Evolutionary conservation across 2,329 filamentous ascomycete species (phyloP), one percentile per base, ranked within the genome.

Genomic region (Diaporthe aspalathi): DNA sequence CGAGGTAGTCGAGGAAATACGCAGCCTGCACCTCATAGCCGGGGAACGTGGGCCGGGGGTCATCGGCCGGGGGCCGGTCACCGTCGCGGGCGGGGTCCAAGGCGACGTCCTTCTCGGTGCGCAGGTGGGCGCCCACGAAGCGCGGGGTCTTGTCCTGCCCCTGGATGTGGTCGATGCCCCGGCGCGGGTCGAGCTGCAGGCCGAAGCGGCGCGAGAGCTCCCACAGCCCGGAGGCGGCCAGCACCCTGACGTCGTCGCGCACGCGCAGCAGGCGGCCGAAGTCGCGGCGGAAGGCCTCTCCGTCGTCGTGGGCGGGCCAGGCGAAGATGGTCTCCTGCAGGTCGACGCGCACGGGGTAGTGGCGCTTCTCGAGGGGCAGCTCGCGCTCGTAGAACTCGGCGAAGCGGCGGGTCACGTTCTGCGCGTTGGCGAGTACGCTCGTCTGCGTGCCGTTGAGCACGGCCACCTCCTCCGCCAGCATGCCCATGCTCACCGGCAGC

Each of bases 181-280:
- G 65, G 65, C 75, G 76, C 57, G 78, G 78, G 73, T 80, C 77
- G 20, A 77, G 66, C 27, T 71, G 68, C 20, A 79, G 68, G 27
- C 62, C 66, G 62, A 78, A 77, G 43, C 74, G 76, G 62, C 74
- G 76, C 40, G 77, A 74, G 68, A 83, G 73, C 70, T 77, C 77
- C 75, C 78, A 82, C 24, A 83, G 78, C 4, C 77, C 78, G 11
- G 78, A 74, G 45, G 77, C 80, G 47, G 81, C 80, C 47, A 83
- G 78, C 9, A 75, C 73, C 29, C 80, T 77, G 27, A 77, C 77
- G 74, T 83, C 81, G 24, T 73, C 53, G 17, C 80, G 79, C 57
- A 79, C 74, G 54, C 81, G 82, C 43, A 85, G 74, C 38, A 85
- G 74, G 22, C 80, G 78, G 29, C 83, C 83, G 66, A 84, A 83